phyloP scores from a whole-genome alignment of 2,329 filamentous ascomycete genomes.

The Nigrograna mackinnonii region DNA sequence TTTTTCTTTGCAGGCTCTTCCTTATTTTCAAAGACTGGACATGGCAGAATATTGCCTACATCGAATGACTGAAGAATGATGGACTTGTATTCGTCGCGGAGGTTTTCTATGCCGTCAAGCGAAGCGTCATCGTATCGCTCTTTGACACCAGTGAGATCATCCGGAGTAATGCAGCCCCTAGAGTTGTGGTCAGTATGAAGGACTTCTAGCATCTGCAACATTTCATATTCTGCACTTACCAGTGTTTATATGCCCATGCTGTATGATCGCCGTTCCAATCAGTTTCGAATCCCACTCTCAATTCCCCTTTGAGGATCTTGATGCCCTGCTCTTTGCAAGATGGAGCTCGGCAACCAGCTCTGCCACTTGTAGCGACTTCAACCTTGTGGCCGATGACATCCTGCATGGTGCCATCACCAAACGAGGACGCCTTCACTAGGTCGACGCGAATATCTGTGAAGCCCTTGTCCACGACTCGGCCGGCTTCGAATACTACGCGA shows the following conservation, averaged over 20 bases:
- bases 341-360: constrained; percentile 69
- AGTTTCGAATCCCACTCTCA: constrained; percentile 68
- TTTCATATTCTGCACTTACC: constrained; percentile 59
- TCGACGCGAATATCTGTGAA: constrained; percentile 74
- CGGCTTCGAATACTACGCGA: constrained; percentile 68
- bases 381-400: constrained; percentile 20
- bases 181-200: background rate
- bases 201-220: background rate
- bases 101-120: constrained; percentile 76
- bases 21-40: background rate
- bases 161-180: constrained; percentile 84
- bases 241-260: constrained; percentile 78
- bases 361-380: constrained; percentile 18
- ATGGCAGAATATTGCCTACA: constrained; percentile 60
- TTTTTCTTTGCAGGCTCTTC: background rate
- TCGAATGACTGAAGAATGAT: constrained; percentile 72
- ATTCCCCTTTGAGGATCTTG: constrained; percentile 80
- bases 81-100: constrained; percentile 66
- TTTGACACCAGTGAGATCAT: constrained; percentile 66
- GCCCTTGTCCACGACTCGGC: constrained; percentile 77
- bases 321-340: constrained; percentile 68
- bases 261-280: constrained; percentile 48
- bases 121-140: constrained; percentile 58
- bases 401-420: constrained; percentile 11
- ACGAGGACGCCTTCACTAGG: constrained; percentile 15